Evolutionary conservation across 306 rosid genomes (phyloP).

Genomic region (Vigna nakashimae): DNA sequence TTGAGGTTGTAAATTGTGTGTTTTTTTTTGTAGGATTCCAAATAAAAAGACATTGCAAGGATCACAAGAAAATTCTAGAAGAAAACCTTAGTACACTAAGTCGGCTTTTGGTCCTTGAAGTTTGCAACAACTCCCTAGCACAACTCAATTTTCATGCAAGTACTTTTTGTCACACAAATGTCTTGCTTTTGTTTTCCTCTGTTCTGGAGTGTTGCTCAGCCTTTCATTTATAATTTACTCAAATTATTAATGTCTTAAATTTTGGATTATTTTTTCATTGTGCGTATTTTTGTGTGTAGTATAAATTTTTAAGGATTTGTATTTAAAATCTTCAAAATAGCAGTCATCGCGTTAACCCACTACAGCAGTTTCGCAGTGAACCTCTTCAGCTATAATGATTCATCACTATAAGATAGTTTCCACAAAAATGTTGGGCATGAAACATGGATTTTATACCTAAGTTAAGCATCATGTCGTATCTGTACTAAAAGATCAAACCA

Average conservation of each 20-base stretch:
- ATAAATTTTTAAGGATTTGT: too few relatives aligned
- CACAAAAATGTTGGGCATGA: background rate
- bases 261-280: too few relatives aligned
- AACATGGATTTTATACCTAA: background rate
- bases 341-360: background rate
- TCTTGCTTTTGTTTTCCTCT: background rate
- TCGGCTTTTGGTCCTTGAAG: too few relatives aligned
- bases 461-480: background rate
- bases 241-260: background rate
- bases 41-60: background rate
- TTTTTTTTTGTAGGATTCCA: too few relatives aligned
- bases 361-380: background rate
- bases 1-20: background rate
- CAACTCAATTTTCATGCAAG: background rate
- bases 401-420: background rate
- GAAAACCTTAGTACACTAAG: background rate
- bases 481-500: slow-evolving; percentile 3
- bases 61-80: background rate
- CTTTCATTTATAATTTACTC: background rate
- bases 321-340: background rate
- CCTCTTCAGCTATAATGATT: background rate
- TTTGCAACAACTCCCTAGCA: background rate
- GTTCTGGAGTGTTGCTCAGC: background rate
- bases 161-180: background rate
- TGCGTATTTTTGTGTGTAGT: background rate